Evolutionary conservation across 352 stramenopile species (phyloP).

Genomic region (Phytophthora kernoviae): DNA sequence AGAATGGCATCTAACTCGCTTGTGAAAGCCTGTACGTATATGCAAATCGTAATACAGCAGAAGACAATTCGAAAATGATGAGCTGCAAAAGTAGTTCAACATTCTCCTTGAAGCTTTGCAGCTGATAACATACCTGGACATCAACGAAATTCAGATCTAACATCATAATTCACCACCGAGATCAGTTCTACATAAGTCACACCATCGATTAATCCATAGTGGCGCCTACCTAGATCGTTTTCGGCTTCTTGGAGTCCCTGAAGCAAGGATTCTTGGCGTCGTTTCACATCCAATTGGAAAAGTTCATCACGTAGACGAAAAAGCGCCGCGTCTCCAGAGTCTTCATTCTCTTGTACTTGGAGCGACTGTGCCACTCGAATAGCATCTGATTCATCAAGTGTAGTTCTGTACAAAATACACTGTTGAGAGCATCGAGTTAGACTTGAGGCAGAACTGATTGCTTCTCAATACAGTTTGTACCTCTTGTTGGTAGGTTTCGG

Average conservation of each 20-base stretch:
- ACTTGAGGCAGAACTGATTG: not conserved
- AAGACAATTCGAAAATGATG: not conserved
- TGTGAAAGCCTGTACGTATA: constrained; percentile 35
- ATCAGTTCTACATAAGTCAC: too few species aligned
- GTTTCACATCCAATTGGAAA: constrained; percentile 60
- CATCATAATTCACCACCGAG: not conserved
- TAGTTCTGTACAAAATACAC: constrained; percentile 15
- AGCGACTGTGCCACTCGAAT: constrained; percentile 25
- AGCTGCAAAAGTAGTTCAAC: too few species aligned
- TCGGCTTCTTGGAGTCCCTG: constrained; percentile 43
- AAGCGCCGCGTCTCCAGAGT: constrained; percentile 8
- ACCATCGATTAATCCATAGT: too few species aligned
- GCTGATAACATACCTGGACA: constrained; percentile 37
- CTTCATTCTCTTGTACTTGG: constrained; percentile 9
- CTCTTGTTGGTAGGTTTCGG: constrained; percentile 28
- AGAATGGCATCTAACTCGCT: constrained; percentile 58
- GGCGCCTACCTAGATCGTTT: constrained; percentile 34
- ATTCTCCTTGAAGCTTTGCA: not conserved
- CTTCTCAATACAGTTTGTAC: constrained; percentile 5
- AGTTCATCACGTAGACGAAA: constrained; percentile 47
- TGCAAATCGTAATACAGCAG: not conserved
- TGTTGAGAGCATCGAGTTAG: not conserved
- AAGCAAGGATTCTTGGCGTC: constrained; percentile 44
- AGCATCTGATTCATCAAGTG: constrained; percentile 21
- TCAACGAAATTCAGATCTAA: constrained; percentile 52